Evolutionary conservation across 2,329 filamentous ascomycete species (phyloP).

Genomic region (Basipetospora chlamydospora): DNA sequence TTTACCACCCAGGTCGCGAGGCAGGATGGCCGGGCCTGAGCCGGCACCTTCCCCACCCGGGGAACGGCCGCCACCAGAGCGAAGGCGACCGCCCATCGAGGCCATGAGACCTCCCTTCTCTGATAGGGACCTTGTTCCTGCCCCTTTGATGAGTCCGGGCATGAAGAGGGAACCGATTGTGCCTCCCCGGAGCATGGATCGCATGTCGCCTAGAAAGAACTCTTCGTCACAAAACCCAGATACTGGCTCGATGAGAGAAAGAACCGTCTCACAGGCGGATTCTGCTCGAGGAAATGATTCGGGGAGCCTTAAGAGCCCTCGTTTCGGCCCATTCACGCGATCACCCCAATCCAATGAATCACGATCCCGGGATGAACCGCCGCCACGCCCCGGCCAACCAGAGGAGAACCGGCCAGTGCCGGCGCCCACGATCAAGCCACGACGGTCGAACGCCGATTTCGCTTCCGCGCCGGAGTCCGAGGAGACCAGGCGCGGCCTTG

Average conservation of each 20-base stretch:
- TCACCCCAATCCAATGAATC: neutral
- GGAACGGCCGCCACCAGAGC: conserved; percentile 41
- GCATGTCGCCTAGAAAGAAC: conserved; percentile 31
- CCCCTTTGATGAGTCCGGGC: conserved; percentile 38
- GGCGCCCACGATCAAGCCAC: too few species aligned
- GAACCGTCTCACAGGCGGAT: conserved; percentile 7
- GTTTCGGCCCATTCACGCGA: neutral
- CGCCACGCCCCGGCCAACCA: too few species aligned
- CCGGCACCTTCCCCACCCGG: conserved; percentile 9
- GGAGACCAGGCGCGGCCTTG: too few species aligned
- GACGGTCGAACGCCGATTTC: too few species aligned
- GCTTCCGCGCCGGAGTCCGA: too few species aligned
- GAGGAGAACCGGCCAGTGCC: too few species aligned
- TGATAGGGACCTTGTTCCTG: conserved; percentile 41
- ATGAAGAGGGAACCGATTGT: conserved; percentile 28
- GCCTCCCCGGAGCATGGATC: conserved; percentile 36
- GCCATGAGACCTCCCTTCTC: conserved; percentile 32
- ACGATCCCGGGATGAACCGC: too few species aligned
- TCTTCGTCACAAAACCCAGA: conserved; percentile 12
- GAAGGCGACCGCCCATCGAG: conserved; percentile 54
- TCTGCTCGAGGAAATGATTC: conserved; percentile 7
- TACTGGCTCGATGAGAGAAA: conserved; percentile 9
- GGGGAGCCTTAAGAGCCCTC: conserved; percentile 7
- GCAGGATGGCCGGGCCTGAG: conserved; percentile 26
- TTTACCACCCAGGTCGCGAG: conserved; percentile 37